Evolutionary conservation across 306 rosid genomes (phyloP), one percentile per base, ranked within the genome.

Genomic region (Malus orientalis): DNA sequence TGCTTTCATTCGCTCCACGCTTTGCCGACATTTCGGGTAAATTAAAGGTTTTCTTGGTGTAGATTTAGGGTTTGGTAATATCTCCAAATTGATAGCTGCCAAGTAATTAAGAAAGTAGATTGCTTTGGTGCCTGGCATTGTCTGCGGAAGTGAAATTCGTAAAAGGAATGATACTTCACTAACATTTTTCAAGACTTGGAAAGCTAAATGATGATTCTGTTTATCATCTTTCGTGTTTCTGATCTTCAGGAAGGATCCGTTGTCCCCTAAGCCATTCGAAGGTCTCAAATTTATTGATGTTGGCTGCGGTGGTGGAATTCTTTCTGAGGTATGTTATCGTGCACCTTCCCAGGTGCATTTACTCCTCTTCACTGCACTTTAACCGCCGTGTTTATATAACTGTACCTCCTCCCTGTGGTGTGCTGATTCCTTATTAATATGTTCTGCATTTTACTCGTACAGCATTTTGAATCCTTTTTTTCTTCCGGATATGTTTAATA

Each of bases 271-370:
- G 81, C 97, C 99, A 61, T 88, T 92, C 58, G 92, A 90, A 80
- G 97, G 98, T 70, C 92, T 95, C 33, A 90, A 87, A 79, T 80
- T 95, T 84, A 88, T 81, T 45, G 99, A 95, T 83, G 96, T 95
- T 63, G 98, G 98, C 20, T 95, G 98, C 74, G 97, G 97, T 67
- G 98, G 98, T 80, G 98, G 98, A 82, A 90, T 95, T 87, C 93
- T 90, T 27, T 95, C 92, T 3, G 97, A 92, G 97, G 98, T 92
- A 84, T 66, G 10, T 59, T 65, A 1, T 58, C 36, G 10, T 51
- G 55, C 55, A 49, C 55, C 55, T 49, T 49, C 54, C 19, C 19
- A n/a, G 5, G 61, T n/a, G 27, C 27, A n/a, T 57, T 57, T 15
- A 57, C 11, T 57, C 61, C 61, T 57, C 61, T 57, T 57, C 54